Evolutionary conservation across 2,329 filamentous ascomycete species (phyloP), one percentile per base, ranked within the genome.

Genomic region (Metarhizium rileyi): DNA sequence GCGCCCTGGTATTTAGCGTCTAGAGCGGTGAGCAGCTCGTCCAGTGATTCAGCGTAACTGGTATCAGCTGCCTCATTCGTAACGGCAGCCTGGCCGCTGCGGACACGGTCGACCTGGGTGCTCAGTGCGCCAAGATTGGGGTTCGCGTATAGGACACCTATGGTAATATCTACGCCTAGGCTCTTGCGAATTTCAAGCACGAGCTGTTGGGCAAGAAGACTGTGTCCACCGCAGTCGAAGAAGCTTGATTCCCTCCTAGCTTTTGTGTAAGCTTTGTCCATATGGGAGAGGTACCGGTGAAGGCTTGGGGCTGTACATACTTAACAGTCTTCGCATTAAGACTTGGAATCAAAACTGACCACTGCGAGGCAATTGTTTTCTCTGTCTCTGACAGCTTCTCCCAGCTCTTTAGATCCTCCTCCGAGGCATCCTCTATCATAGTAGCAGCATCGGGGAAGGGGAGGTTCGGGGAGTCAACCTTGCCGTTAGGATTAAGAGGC

Each of bases 381-480:
- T 69, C 64, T 2, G 61, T 68, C n/a, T 58, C 53, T 3, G 57
- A 57, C 30, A 68, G 48, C 0, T 58, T 35, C 20, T 78, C 77
- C 52, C 81, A 81, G 59, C 86, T 81, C 68, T 65, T 64, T 22
- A 65, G 44, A 48, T 68, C 64, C 47, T 66, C 64, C 12, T 64
- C 63, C 0, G 64, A 61, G 9, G 64, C 63, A 25, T 64, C 65
- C 45, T 61, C 60, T n/a, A 65, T 76, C 30, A 84, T 73, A 57
- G 86, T 77, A 12, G 80, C 78, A 22, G 81, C 81, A 65, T 91
- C 87, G 0, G 87, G 87, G 75, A 89, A 91, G 1, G 87, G 87
- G 48, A 93, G 70, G 2, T 81, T 81, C 20, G 86, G 84, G 62
- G 81, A 84, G 66, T 93, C 87, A 46, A 90, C 80, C 68, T 91